phyloP scores from a whole-genome alignment of 495 filamentous ascomycete genomes.

The Tuber umbilicatum region DNA sequence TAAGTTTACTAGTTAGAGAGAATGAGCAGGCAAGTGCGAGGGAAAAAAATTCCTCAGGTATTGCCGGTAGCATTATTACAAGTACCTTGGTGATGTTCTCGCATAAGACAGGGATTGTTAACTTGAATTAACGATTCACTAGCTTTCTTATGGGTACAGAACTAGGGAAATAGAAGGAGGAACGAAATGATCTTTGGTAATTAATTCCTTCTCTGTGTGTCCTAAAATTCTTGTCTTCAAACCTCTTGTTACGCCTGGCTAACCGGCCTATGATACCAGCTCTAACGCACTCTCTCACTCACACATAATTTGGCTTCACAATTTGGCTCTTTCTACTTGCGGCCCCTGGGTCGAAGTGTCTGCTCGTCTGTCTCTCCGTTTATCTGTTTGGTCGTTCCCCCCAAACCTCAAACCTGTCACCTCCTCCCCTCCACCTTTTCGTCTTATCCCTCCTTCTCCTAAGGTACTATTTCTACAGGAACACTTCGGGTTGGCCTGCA shows the following conservation, averaged over 20 bases:
- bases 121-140: not conserved
- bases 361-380: not conserved
- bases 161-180: not conserved
- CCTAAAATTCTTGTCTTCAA: not conserved
- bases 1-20: not conserved
- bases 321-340: not conserved
- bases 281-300: not conserved
- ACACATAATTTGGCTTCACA: not conserved
- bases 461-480: constrained; percentile 13
- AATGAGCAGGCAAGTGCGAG: not conserved
- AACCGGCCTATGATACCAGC: not conserved
- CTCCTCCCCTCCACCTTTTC: not conserved
- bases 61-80: not conserved
- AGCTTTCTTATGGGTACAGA: not conserved
- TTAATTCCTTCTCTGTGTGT: not conserved
- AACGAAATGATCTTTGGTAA: not conserved
- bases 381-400: not conserved
- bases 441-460: not conserved
- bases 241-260: not conserved
- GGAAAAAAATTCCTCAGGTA: not conserved
- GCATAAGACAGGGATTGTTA: not conserved
- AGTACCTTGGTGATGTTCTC: not conserved
- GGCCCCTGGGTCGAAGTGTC: not conserved
- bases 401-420: not conserved
- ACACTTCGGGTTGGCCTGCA: constrained; percentile 34